Evolutionary conservation across 768 basidiomycete species (phyloP).

Genomic region (Mrakia gelida): DNA sequence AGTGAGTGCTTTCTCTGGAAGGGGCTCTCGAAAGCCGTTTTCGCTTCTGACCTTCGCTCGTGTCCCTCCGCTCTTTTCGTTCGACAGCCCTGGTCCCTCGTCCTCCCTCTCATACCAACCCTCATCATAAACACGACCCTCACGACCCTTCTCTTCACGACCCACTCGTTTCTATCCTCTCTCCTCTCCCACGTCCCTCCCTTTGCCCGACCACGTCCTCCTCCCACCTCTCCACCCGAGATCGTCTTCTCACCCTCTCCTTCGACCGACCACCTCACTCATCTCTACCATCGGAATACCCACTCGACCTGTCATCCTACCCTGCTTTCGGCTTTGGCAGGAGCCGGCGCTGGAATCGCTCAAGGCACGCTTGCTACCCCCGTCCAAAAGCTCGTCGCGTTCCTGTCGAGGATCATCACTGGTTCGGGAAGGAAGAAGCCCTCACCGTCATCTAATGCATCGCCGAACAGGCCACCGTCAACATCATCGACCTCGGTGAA

Average conservation of each 20-base stretch:
- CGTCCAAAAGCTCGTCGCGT: conserved; percentile 16
- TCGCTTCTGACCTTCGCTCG: not conserved
- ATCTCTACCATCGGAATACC: not conserved
- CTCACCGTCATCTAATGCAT: not conserved
- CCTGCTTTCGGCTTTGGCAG: conserved; percentile 27
- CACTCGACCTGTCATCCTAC: conserved; percentile 22
- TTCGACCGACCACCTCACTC: not conserved
- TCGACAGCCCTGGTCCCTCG: conserved; percentile 19
- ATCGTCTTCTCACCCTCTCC: not conserved
- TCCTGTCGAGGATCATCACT: conserved; percentile 18
- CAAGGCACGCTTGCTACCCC: conserved; percentile 24
- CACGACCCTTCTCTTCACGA: conserved; percentile 30
- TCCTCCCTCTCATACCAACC: conserved; percentile 29
- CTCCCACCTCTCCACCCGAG: not conserved
- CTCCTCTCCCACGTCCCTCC: not conserved
- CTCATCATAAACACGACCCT: conserved; percentile 29
- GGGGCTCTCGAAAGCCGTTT: not conserved
- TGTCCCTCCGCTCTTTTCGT: not conserved
- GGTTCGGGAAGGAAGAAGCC: not conserved
- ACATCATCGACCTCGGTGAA: not conserved
- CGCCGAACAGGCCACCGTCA: not conserved
- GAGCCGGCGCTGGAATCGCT: conserved; percentile 27
- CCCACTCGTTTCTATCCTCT: conserved; percentile 21
- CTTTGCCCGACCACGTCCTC: conserved; percentile 8
- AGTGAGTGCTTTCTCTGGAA: not conserved